Evolutionary conservation across 345 rosid species (phyloP).

Genomic region (Salix udensis): DNA sequence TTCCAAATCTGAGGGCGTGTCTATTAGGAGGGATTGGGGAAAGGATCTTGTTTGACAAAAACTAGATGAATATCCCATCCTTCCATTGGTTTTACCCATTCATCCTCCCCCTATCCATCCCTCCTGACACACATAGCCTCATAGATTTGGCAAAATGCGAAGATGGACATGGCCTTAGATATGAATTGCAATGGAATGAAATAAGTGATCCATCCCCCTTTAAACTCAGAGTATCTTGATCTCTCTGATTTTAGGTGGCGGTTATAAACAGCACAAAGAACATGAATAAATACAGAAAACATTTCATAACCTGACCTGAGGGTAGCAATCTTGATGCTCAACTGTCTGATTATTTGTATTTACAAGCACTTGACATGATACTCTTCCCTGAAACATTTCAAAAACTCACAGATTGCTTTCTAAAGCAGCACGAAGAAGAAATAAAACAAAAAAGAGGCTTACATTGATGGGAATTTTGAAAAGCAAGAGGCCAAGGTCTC

Average conservation of each 20-base stretch:
- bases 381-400: constrained; percentile 52
- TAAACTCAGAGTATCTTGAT: background rate
- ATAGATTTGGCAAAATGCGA: no score
- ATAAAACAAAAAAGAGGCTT: background rate
- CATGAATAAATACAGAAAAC: background rate
- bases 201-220: background rate
- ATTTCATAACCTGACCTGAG: constrained; percentile 42
- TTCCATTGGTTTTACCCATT: no score
- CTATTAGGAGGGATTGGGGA: background rate
- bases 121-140: no score
- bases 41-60: background rate
- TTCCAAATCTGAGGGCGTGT: background rate
- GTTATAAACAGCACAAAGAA: no score
- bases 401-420: background rate
- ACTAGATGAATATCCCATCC: background rate
- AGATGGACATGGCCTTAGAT: no score
- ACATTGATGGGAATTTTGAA: constrained; percentile 68
- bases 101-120: no score
- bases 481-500: constrained; percentile 56
- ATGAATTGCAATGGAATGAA: no score
- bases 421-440: background rate
- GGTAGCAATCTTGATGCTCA: constrained; percentile 56
- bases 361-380: constrained; percentile 67
- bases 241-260: background rate
- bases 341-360: constrained; percentile 58